Evolutionary conservation across 2,329 filamentous ascomycete genomes (phyloP).

Genomic region (Venturia aucupariae): DNA sequence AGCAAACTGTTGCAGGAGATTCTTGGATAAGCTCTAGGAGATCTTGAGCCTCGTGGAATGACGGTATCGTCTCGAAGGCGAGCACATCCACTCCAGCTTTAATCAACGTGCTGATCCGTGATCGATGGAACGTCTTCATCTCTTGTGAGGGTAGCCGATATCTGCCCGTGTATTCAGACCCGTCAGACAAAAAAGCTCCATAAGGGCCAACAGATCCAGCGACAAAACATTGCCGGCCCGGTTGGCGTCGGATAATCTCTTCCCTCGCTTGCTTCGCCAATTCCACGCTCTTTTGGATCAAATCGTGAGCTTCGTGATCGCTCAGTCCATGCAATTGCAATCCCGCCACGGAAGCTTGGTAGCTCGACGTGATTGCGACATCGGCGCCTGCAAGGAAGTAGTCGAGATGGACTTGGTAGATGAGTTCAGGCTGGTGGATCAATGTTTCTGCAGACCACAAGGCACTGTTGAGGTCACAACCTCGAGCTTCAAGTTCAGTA

Average conservation of each 20-base stretch:
- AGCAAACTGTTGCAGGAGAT: conserved; percentile 29
- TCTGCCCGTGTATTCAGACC: conserved; percentile 37
- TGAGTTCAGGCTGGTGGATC: conserved; percentile 30
- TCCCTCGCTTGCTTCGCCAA: conserved; percentile 32
- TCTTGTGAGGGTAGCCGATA: conserved; percentile 26
- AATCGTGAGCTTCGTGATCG: conserved; percentile 24
- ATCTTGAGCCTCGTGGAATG: conserved; percentile 29
- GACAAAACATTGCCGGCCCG: conserved; percentile 18
- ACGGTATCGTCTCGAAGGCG: conserved; percentile 39
- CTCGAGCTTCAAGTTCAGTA: conserved; percentile 37
- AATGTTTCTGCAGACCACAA: conserved; percentile 39
- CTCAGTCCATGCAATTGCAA: conserved; percentile 28
- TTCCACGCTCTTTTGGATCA: conserved; percentile 33
- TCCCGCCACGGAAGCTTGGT: conserved; percentile 37
- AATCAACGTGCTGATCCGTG: conserved; percentile 33
- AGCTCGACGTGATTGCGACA: conserved; percentile 39
- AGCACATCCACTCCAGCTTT: conserved; percentile 35
- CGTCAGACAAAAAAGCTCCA: conserved; percentile 38
- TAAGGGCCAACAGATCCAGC: conserved; percentile 41
- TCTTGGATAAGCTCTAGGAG: conserved; percentile 32
- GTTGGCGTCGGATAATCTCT: conserved; percentile 19
- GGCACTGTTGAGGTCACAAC: conserved; percentile 33
- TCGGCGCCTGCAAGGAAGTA: conserved; percentile 38
- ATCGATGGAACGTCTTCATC: conserved; percentile 35
- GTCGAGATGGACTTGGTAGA: conserved; percentile 35